These are phyloP conservation scores for Dioscorea alata DNA, from an alignment of 106 monocot species.

Conservation along the genomic window DNA sequence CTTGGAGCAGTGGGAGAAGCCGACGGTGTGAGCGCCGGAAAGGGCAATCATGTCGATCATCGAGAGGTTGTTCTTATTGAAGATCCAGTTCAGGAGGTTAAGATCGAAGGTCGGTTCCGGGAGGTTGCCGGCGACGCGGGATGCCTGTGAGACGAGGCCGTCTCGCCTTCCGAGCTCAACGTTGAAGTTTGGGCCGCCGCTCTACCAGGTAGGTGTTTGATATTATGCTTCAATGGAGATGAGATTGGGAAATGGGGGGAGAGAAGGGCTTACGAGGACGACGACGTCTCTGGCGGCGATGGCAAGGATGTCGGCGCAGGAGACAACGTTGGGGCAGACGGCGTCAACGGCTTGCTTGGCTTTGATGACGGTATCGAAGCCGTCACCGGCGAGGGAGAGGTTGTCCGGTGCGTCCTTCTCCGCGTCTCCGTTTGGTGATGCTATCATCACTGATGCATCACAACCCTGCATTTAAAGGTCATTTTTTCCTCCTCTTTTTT, in stretches of 20 bases:
- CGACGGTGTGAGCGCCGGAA: constrained; percentile 52
- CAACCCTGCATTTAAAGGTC: constrained; percentile 42
- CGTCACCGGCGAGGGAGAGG: constrained; percentile 47
- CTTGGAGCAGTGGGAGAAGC: constrained; percentile 49
- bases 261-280: constrained; percentile 16
- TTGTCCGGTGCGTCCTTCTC: constrained; percentile 51
- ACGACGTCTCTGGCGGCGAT: constrained; percentile 66
- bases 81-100: constrained; percentile 25
- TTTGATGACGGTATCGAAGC: constrained; percentile 54
- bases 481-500: neutral
- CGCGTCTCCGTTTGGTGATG: constrained; percentile 33
- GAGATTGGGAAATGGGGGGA: too few species aligned
- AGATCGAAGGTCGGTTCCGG: constrained; percentile 22
- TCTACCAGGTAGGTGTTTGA: constrained; percentile 1
- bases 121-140: constrained; percentile 21
- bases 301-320: constrained; percentile 77
- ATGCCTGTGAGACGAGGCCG: constrained; percentile 12
- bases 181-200: constrained; percentile 10
- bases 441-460: constrained; percentile 66
- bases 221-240: too few species aligned
- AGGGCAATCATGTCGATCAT: constrained; percentile 51
- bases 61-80: constrained; percentile 26
- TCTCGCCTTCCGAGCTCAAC: constrained; percentile 52
- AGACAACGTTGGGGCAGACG: constrained; percentile 52
- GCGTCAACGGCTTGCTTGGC: constrained; percentile 70